Evolutionary conservation across 805 yeast species (phyloP), one percentile per base, ranked within the genome.

Genomic region (Saturnispora serradocipensis): DNA sequence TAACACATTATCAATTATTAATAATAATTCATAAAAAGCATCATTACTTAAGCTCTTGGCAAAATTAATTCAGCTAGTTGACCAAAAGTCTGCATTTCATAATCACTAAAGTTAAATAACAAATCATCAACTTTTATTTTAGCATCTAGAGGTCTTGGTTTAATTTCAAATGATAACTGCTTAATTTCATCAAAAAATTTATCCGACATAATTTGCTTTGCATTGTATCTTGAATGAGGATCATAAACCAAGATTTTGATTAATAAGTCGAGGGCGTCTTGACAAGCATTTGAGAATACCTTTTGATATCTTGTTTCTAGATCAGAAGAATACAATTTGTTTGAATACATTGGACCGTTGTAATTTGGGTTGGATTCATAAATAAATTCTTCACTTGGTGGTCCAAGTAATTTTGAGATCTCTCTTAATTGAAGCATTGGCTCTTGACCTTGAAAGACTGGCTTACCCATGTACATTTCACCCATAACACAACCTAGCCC

Each of bases 401-500:
- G 91, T 1, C 99, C 99, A 60, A 91, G 73, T 44, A 89, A 71
- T 67, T 91, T 89, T 38, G 95, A 83, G 55, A 93, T 89, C 64
- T 91, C 95, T 58, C 91, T 83, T 56, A 93, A 73, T 68, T 93
- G 99, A 56, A 88, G 76, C 63, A 84, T 78, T 48, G 96, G 96
- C 54, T 86, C 84, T 59, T 82, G 87, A 45, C 99, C 98, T 68
- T 90, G 96, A 72, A 93, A 93, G n/a, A 93, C 81, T 1, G 98
- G 96, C 64, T 81, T 83, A 15, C 97, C 97, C 56, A 89, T 76
- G 52, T 85, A 75, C 87, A 93, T 83, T 69, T 93, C 99, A 13
- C 97, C 97, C 54, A 93, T 71, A 35, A 93, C 96, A 72, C 99
- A 91, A 1, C 98, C 99, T 54, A 91, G 73, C 16, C 97, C 96